Conservation (phyloP, 2,329 filamentous ascomycete species). For the Truncatella angustata region DNA sequence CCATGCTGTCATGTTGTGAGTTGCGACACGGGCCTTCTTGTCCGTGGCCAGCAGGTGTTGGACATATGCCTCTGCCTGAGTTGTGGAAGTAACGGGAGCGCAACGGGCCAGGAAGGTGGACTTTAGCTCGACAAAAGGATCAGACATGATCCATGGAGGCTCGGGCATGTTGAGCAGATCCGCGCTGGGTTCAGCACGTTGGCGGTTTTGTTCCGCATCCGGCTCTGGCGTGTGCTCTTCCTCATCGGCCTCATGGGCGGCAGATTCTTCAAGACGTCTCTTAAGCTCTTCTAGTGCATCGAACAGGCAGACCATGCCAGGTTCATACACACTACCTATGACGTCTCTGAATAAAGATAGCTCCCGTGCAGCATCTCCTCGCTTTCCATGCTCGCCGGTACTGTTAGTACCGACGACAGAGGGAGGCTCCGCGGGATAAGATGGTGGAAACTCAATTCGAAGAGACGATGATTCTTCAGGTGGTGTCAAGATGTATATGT, state of each 20-base stretch:
- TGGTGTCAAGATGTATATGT: constrained; percentile 62
- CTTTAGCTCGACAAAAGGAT: constrained; percentile 74
- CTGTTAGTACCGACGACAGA: constrained; percentile 75
- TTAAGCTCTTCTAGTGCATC: constrained; percentile 80
- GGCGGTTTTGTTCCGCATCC: constrained; percentile 12
- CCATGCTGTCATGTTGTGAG: constrained; percentile 96
- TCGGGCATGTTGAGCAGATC: constrained; percentile 24
- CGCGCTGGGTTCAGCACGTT: neutral
- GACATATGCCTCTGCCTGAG: constrained; percentile 69
- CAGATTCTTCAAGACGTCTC: constrained; percentile 35
- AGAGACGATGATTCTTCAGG: constrained; percentile 59
- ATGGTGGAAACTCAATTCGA: constrained; percentile 64
- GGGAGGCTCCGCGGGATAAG: constrained; percentile 76
- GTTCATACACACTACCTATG: constrained; percentile 64
- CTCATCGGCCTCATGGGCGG: constrained; percentile 23
- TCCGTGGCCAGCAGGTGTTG: constrained; percentile 77
- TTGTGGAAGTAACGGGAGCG: constrained; percentile 65
- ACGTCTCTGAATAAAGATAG: constrained; percentile 68
- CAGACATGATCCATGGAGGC: constrained; percentile 71
- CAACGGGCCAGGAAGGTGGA: constrained; percentile 84
- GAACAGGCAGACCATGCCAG: constrained; percentile 81
- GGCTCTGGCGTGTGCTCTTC: constrained; percentile 22
- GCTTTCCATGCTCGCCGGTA: constrained; percentile 64
- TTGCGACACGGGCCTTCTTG: constrained; percentile 79
- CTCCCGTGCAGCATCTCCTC: constrained; percentile 70